Conservation (phyloP, 768 basidiomycete species). For the Pisolithus tinctorius region DNA sequence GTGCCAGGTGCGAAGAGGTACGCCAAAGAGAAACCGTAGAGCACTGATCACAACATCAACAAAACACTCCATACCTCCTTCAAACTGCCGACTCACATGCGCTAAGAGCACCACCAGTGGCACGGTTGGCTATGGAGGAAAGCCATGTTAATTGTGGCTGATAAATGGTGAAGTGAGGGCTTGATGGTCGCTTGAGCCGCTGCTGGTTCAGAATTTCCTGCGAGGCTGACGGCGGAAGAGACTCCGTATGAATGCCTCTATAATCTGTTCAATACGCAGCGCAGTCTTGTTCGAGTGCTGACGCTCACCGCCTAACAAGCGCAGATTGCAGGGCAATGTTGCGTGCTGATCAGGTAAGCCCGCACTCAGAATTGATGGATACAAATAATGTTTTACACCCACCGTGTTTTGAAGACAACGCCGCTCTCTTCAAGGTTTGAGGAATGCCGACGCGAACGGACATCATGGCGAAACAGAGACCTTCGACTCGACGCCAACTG, state of each 20-base stretch:
- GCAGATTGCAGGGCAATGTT: slow-evolving; percentile 27
- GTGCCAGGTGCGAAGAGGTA: too few relatives aligned
- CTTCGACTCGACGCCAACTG: too few relatives aligned
- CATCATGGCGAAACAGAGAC: slow-evolving; percentile 20
- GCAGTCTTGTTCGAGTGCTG: slow-evolving; percentile 4
- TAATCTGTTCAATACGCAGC: slow-evolving; percentile 2
- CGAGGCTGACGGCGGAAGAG: slow-evolving; percentile 52
- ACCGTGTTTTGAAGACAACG: slow-evolving; percentile 31
- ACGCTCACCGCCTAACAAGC: slow-evolving; percentile 37
- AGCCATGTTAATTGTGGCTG: slow-evolving; percentile 91
- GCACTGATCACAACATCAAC: slow-evolving; percentile 39
- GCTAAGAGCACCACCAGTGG: slow-evolving; percentile 74
- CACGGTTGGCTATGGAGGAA: slow-evolving; percentile 78
- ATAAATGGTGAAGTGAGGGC: slow-evolving; percentile 96
- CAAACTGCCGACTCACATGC: slow-evolving; percentile 45
- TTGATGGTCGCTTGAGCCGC: slow-evolving; percentile 80
- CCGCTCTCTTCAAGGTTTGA: slow-evolving; percentile 47
- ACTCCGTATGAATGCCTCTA: slow-evolving; percentile 59
- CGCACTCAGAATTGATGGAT: background rate
- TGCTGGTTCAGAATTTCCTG: slow-evolving; percentile 77
- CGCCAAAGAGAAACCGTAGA: slow-evolving; percentile 79
- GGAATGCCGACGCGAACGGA: slow-evolving; percentile 50
- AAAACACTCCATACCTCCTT: background rate
- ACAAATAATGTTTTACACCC: slow-evolving; percentile 5
- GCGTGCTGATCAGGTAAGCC: slow-evolving; percentile 25